Conservation (phyloP, 306 rosid genomes). For the Prunus mira region DNA sequence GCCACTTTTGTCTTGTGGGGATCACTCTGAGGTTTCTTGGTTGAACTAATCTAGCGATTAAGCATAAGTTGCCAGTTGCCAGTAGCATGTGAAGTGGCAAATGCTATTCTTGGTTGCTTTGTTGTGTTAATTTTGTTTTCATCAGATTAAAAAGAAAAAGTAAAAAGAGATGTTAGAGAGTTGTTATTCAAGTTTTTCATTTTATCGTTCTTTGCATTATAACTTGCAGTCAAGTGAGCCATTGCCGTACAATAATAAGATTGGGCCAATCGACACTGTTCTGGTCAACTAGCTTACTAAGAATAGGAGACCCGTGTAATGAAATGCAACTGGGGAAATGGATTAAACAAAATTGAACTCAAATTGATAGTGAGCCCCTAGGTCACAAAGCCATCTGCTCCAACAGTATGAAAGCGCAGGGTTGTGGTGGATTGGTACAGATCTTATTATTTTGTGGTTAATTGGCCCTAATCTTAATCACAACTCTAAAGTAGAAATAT, state of each 20-base stretch:
- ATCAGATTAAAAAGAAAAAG: background rate
- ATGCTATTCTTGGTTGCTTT: background rate
- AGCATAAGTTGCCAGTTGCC: background rate
- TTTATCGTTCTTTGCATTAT: background rate
- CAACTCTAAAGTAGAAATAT: no score
- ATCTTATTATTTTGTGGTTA: no score
- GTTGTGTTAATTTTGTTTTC: conserved; percentile 3
- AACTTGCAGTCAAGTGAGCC: background rate
- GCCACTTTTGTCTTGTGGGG: background rate
- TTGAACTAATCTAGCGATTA: background rate
- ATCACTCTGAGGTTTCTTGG: background rate
- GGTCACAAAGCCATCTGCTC: no score
- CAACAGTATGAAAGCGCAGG: no score
- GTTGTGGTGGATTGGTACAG: no score
- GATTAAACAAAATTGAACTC: no score
- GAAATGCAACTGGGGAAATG: no score
- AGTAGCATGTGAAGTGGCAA: background rate
- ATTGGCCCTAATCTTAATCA: no score
- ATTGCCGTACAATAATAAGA: background rate
- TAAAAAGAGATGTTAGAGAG: background rate
- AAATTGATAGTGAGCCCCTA: no score
- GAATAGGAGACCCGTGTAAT: background rate
- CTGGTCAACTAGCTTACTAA: no score
- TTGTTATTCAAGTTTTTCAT: background rate
- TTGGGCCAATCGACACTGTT: background rate